These are phyloP conservation scores for Centella asiatica DNA, from an alignment of 129 eudicot genomes.

Conservation along the genomic window DNA sequence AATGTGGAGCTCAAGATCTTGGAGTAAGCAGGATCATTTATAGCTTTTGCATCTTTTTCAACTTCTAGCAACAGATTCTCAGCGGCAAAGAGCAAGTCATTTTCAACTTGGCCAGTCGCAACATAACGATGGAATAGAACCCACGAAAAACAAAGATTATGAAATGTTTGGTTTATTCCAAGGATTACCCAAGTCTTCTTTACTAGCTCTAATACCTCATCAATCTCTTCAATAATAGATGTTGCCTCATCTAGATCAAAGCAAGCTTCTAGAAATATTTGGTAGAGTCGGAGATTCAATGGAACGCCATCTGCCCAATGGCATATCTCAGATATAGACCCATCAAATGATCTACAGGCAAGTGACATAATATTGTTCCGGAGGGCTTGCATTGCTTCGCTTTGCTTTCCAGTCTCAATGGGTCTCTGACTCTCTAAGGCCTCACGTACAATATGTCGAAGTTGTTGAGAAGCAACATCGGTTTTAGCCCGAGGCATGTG, in stretches of 20 bases:
- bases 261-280: conserved; percentile 76
- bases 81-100: conserved; percentile 73
- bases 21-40: conserved; percentile 65
- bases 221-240: conserved; percentile 73
- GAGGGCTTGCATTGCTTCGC: conserved; percentile 82
- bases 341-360: conserved; percentile 73
- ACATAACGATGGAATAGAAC: conserved; percentile 78
- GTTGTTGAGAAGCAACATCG: conserved; percentile 49
- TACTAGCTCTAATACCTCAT: conserved; percentile 82
- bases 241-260: conserved; percentile 69
- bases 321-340: conserved; percentile 52
- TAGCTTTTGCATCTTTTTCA: conserved; percentile 84
- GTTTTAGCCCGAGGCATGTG: conserved; percentile 57
- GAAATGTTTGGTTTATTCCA: conserved; percentile 83
- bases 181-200: conserved; percentile 88
- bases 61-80: conserved; percentile 87
- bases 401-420: conserved; percentile 84
- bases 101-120: conserved; percentile 69
- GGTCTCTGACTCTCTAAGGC: conserved; percentile 74
- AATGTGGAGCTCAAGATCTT: conserved; percentile 65
- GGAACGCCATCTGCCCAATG: conserved; percentile 99
- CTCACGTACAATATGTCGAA: conserved; percentile 52
- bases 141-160: conserved; percentile 84
- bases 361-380: conserved; percentile 72
- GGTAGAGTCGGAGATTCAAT: conserved; percentile 74